Conservation (phyloP, 1,284 basidiomycete genomes). For the Sutorius eximius region DNA sequence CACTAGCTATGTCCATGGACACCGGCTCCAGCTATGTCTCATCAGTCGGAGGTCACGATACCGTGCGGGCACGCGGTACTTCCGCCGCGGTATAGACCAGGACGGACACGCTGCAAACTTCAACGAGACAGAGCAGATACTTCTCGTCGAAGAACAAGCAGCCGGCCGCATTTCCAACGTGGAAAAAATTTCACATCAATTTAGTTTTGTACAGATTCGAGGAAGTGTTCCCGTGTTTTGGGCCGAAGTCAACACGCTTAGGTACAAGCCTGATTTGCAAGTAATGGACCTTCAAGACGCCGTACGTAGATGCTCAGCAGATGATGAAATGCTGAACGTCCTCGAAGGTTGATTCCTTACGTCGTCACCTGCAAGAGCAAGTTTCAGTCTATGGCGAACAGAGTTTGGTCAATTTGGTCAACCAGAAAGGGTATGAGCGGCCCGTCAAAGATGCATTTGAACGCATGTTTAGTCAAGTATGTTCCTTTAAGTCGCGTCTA, state of each 20-base stretch:
- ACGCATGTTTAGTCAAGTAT: constrained; percentile 65
- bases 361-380: constrained; percentile 77
- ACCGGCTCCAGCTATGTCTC: constrained; percentile 82
- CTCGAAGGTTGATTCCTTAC: constrained; percentile 68
- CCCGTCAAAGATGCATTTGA: constrained; percentile 98
- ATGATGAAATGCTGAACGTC: constrained; percentile 5
- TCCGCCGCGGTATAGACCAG: constrained; percentile 89
- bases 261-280: constrained; percentile 96
- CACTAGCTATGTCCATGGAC: constrained; percentile 73
- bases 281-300: constrained; percentile 92
- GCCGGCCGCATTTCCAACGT: constrained; percentile 42
- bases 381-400: constrained; percentile 79
- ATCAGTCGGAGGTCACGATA: constrained; percentile 92
- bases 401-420: constrained; percentile 89
- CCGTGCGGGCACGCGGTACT: constrained; percentile 96
- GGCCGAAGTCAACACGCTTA: constrained; percentile 95
- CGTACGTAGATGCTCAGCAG: constrained; percentile 43
- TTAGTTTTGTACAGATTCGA: constrained; percentile 91
- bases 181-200: constrained; percentile 57
- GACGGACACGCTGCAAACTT: constrained; percentile 87
- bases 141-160: constrained; percentile 69
- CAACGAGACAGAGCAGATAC: constrained; percentile 92
- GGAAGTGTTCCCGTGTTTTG: constrained; percentile 95
- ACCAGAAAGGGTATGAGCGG: constrained; percentile 93
- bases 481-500: constrained; percentile 2